phyloP scores from a whole-genome alignment of 352 stramenopile species.

The Phytophthora melonis region DNA sequence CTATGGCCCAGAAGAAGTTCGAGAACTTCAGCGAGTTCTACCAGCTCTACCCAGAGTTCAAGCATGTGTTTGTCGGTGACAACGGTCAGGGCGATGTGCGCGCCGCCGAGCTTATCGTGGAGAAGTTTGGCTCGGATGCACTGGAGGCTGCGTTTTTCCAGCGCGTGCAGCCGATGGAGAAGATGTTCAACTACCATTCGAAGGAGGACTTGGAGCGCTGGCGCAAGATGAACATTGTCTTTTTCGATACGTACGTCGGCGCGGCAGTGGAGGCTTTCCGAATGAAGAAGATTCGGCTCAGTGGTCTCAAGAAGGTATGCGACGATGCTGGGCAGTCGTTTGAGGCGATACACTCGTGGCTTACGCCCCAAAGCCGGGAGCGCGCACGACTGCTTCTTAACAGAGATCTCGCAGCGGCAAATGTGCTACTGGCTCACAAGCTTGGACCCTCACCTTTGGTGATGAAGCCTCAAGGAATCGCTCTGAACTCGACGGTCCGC shows the following conservation, averaged over 20 bases:
- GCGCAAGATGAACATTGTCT: slow-evolving; percentile 91
- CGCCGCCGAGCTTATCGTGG: slow-evolving; percentile 91
- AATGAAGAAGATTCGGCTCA: slow-evolving; percentile 76
- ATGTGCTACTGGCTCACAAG: slow-evolving; percentile 61
- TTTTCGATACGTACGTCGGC: slow-evolving; percentile 93
- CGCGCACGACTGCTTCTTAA: slow-evolving; percentile 72
- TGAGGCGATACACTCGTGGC: slow-evolving; percentile 63
- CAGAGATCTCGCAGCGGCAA: slow-evolving; percentile 65
- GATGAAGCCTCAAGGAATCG: slow-evolving; percentile 72
- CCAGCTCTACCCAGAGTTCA: slow-evolving; percentile 98
- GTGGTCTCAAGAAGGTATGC: slow-evolving; percentile 76
- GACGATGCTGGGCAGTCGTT: slow-evolving; percentile 64
- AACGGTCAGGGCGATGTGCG: slow-evolving; percentile 96
- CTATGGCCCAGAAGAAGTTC: slow-evolving; percentile 98
- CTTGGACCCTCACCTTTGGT: slow-evolving; percentile 48
- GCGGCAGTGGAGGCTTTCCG: slow-evolving; percentile 80
- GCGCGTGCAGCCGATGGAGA: slow-evolving; percentile 85
- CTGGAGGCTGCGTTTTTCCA: slow-evolving; percentile 92
- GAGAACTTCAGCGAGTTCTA: slow-evolving; percentile 95
- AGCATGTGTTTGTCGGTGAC: slow-evolving; percentile 98
- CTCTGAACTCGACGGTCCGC: slow-evolving; percentile 63
- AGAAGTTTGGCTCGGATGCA: slow-evolving; percentile 70
- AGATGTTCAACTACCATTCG: slow-evolving; percentile 85
- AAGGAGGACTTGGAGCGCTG: slow-evolving; percentile 81
- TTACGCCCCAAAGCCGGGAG: slow-evolving; percentile 68